These are phyloP conservation scores for Termitomyces sp. DNA, from an alignment of 768 basidiomycete species.

Conservation along the genomic window DNA sequence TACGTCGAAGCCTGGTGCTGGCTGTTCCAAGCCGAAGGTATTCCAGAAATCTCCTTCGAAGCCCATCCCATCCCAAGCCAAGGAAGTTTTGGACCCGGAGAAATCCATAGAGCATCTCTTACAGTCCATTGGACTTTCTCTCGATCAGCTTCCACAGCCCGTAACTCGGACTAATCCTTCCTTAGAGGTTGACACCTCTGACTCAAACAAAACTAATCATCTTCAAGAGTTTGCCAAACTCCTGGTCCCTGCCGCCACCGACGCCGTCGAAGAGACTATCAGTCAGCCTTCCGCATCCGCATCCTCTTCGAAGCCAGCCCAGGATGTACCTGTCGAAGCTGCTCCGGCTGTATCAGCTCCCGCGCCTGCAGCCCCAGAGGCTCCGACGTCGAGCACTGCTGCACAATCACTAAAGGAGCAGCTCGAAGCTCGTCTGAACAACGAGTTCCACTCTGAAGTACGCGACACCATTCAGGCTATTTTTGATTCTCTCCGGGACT, in stretches of 20 bases:
- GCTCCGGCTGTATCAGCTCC: constrained; percentile 1
- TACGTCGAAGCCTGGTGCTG: background rate
- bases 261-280: background rate
- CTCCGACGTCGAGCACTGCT: background rate
- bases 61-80: background rate
- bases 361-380: background rate
- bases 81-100: background rate
- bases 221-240: constrained; percentile 1
- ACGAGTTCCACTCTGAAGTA: constrained; percentile 25
- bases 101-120: background rate
- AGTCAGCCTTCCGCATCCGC: background rate
- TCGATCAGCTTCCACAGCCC: background rate
- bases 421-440: constrained; percentile 25
- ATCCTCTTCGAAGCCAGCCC: background rate
- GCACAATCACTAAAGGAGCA: constrained; percentile 19
- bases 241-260: background rate
- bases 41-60: background rate
- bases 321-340: background rate
- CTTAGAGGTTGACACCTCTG: background rate
- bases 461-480: constrained; percentile 36
- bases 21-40: background rate
- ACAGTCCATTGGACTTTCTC: background rate
- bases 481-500: constrained; percentile 27
- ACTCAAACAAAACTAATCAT: background rate
- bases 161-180: background rate